Conservation (phyloP, 2,329 filamentous ascomycete species). For the Fragosphaeria purpurea region DNA sequence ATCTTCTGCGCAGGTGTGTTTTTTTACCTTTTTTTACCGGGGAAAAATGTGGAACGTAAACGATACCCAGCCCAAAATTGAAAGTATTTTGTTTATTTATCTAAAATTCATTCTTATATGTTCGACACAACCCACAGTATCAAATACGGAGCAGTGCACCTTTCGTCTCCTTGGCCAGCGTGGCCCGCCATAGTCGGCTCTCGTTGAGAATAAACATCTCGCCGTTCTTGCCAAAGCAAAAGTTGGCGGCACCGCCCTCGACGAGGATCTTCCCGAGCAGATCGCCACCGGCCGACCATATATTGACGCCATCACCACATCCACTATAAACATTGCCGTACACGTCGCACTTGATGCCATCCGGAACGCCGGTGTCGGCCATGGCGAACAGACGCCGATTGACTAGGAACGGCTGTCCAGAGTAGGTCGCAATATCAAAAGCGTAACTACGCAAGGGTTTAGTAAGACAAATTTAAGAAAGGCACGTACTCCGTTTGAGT, state of each 20-base stretch:
- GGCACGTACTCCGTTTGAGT: too few relatives aligned
- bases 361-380: constrained; percentile 34
- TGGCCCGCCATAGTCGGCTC: constrained; percentile 29
- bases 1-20: too few relatives aligned
- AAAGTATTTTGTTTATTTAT: too few relatives aligned
- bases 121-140: too few relatives aligned
- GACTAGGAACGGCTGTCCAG: constrained; percentile 29
- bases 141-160: constrained; percentile 6
- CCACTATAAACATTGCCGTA: constrained; percentile 37
- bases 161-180: constrained; percentile 1
- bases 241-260: constrained; percentile 31
- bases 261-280: constrained; percentile 32
- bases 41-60: too few relatives aligned
- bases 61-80: too few relatives aligned
- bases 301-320: constrained; percentile 37
- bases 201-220: constrained; percentile 38
- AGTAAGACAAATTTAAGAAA: too few relatives aligned
- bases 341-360: constrained; percentile 30
- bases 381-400: constrained; percentile 44
- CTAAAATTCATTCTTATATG: too few relatives aligned
- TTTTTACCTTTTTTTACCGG: too few relatives aligned
- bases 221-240: constrained; percentile 32
- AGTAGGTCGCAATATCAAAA: constrained; percentile 31
- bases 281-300: constrained; percentile 34
- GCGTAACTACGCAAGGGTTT: constrained; percentile 28